Conservation (phyloP, 148 eudicot genomes). For the Rhododendron vialii region DNA sequence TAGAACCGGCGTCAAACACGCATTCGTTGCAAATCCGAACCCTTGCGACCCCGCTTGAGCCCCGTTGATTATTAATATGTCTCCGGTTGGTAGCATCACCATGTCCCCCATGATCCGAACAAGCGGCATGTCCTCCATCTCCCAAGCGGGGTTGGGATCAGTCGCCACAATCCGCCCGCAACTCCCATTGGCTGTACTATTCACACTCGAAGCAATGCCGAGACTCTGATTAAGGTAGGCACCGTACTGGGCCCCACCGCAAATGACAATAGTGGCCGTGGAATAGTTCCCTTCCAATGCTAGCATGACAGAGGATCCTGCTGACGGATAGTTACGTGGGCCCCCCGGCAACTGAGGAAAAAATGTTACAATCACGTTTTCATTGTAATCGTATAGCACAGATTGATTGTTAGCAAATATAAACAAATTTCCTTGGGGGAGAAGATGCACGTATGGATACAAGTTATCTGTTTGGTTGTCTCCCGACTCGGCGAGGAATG, state of each 20-base stretch:
- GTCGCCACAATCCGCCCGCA: conserved; percentile 85
- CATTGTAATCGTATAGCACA: conserved; percentile 49
- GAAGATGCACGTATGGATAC: conserved; percentile 81
- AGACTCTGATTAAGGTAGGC: conserved; percentile 50
- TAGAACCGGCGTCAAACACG: conserved; percentile 62
- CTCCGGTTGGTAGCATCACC: conserved; percentile 85
- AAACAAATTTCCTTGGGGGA: conserved; percentile 68
- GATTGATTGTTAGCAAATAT: conserved; percentile 74
- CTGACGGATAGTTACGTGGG: conserved; percentile 87
- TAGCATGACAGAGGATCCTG: conserved; percentile 89
- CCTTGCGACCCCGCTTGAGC: conserved; percentile 89
- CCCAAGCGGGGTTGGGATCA: conserved; percentile 57
- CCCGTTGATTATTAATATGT: conserved; percentile 72
- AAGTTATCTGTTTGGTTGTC: conserved; percentile 79
- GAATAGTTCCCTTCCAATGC: conserved; percentile 61
- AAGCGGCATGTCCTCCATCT: conserved; percentile 85
- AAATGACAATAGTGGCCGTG: conserved; percentile 56
- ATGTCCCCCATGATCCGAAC: conserved; percentile 88
- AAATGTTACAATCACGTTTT: conserved; percentile 23
- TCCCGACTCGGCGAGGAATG: conserved; percentile 48
- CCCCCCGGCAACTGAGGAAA: conserved; percentile 77
- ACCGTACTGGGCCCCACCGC: conserved; percentile 90
- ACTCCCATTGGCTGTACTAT: conserved; percentile 65
- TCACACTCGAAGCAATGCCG: not conserved
- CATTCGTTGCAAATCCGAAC: conserved; percentile 58